Percentiles rank a stretch among this genome's conserved stretches.
These are phyloP conservation scores for Marvania coccoides DNA, from an alignment of 139 green algal species.

Conservation along the genomic window DNA sequence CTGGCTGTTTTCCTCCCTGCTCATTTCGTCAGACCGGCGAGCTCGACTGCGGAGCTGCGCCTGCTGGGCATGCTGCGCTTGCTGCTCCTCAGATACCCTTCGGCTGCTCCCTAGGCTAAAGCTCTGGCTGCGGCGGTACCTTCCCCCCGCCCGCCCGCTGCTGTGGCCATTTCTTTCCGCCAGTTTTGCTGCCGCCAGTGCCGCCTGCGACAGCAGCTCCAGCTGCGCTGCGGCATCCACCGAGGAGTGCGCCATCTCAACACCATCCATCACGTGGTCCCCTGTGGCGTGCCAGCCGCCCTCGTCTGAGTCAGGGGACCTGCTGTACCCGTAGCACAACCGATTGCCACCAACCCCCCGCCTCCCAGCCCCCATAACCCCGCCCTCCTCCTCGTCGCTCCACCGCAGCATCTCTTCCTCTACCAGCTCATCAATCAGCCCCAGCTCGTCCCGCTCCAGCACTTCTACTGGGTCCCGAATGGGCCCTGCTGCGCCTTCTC, in stretches of 20 bases:
- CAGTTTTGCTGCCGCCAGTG: too few species aligned
- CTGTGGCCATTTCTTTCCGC: not conserved
- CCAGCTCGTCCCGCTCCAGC: constrained; percentile 9
- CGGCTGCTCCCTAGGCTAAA: too few species aligned
- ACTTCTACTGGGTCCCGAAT: not conserved
- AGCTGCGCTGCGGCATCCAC: too few species aligned
- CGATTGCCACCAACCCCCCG: too few species aligned
- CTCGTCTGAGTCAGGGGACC: not conserved
- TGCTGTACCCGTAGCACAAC: not conserved
- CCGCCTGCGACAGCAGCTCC: too few species aligned
- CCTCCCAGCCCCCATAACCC: too few species aligned
- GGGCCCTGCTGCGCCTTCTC: not conserved
- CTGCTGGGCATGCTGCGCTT: not conserved
- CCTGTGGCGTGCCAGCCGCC: not conserved
- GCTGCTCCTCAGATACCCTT: not conserved
- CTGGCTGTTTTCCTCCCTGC: not conserved
- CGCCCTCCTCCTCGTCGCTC: not conserved
- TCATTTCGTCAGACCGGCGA: not conserved
- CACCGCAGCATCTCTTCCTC: not conserved
- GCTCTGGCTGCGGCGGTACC: not conserved
- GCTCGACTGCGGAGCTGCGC: not conserved
- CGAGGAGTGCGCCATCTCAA: not conserved
- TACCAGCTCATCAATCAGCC: constrained; percentile 1
- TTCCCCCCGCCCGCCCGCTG: not conserved
- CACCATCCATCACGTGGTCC: not conserved